Evolutionary conservation across 1,139 yeast genomes (phyloP).

Genomic region (Ashbya aceris): DNA sequence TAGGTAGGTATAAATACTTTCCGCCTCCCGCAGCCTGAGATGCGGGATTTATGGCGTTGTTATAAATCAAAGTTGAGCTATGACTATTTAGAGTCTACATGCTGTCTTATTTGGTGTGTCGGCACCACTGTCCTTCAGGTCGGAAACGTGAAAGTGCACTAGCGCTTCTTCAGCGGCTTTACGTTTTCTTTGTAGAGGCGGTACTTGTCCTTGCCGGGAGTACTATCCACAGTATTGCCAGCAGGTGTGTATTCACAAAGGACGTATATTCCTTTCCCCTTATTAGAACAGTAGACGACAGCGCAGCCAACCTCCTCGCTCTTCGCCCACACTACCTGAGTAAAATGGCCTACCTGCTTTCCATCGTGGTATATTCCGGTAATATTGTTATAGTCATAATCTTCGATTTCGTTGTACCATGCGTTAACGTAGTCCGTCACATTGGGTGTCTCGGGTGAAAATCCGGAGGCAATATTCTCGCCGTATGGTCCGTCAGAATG

Average conservation of each 20-base stretch:
- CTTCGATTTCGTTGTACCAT: conserved; percentile 55
- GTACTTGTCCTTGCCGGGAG: conserved; percentile 23
- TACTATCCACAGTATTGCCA: conserved; percentile 43
- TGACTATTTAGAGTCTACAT: too few species aligned
- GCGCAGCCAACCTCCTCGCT: conserved; percentile 56
- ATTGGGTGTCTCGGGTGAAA: conserved; percentile 22
- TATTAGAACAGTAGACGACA: conserved; percentile 41
- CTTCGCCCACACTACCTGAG: conserved; percentile 60
- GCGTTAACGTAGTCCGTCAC: conserved; percentile 39
- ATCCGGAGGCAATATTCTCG: conserved; percentile 46
- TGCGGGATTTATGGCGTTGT: too few species aligned
- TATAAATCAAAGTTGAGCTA: too few species aligned
- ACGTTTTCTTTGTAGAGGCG: conserved; percentile 47
- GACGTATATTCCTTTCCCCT: conserved; percentile 42
- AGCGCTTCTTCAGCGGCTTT: not conserved
- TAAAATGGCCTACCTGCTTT: conserved; percentile 46
- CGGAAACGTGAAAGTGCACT: too few species aligned
- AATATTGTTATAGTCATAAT: conserved; percentile 41
- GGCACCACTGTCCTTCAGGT: too few species aligned
- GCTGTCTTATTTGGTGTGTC: too few species aligned
- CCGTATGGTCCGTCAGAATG: conserved; percentile 58
- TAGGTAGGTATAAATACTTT: too few species aligned
- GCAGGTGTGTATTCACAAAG: conserved; percentile 58
- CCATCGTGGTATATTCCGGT: conserved; percentile 32
- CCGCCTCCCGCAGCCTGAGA: too few species aligned